Evolutionary conservation across 2,329 filamentous ascomycete genomes (phyloP), one percentile per base, ranked within the genome.

Genomic region (Diaporthe citri): DNA sequence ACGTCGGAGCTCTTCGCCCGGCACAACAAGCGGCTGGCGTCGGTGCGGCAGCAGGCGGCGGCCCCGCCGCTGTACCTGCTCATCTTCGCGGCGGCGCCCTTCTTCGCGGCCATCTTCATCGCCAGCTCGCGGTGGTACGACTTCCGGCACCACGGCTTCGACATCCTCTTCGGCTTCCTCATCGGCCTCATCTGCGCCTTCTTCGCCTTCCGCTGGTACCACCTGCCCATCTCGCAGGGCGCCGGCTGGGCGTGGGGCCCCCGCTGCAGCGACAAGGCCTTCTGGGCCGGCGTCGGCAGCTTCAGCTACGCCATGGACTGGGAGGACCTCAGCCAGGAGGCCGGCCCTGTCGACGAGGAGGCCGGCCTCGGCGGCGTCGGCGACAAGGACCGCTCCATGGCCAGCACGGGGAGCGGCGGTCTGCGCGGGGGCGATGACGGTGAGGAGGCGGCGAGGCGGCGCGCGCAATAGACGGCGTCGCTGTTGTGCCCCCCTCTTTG

Each of bases 171-270:
- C 77, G 96, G 96, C n/a, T 93, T 93, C 73, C 78, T 94, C 17
- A 93, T 98, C 76, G 96, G 96, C 12, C 88, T 93, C 20, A 84
- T 92, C 59, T 90, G 90, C 51, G 90, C 94, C 28, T 92, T 92
- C 82, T 91, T 96, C 78, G 90, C 92, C 4, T 98, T 98, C 86
- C 89, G 94, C 34, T 95, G 93, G 86, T 98, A 98, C 81, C 95
- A 98, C 81, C 85, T 97, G 13, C 95, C 95, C 0, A 91, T 97
- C 77, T 87, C 86, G 28, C 88, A 89, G n/a, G 95, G 95, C 9
- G 93, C 93, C 2, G 96, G 96, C 20, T 98, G 95, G 95, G 92
- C 94, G 0, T 98, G 95, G 96, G 95, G 93, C 3, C 92, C 95
- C 0, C 89, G 96, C 69, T 94, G 90, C 79, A 86, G 87, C 57